Evolutionary conservation across 345 rosid genomes (phyloP), one percentile per base, ranked within the genome.

Genomic region (Aethionema arabicum): DNA sequence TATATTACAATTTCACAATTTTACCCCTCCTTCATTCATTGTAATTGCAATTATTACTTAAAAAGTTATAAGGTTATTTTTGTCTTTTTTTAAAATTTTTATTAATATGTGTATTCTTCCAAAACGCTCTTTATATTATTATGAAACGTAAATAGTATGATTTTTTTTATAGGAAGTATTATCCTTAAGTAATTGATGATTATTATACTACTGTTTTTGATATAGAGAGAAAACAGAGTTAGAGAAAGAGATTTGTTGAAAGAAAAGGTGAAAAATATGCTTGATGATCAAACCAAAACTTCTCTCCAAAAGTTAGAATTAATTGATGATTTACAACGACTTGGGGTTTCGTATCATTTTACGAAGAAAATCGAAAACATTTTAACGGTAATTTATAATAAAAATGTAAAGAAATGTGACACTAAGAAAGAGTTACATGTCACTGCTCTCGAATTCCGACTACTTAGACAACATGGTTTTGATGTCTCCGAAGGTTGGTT

Each of bases 271-370:
- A 67, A 58, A 39, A 58, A 49, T 35, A 42, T 67, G 65, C 30
- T 68, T 6, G 35, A 61, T 36, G 42, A 61, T 61, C 41, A 38
- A 55, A 44, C 52, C 30, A 41, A n/a, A 31, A 52, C 54, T 44
- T 12, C 60, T 44, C 29, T 61, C 7, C 52, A 52, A 4, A 40
- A 37, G 30, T 29, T 60, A 36, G 51, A 61, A 35, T 32, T 69
- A 32, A 61, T 69, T 44, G 73, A 69, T 3, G 61, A 69, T 52
- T 16, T 69, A 52, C 56, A 55, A 0, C 59, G 52, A 61, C 68
- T 69, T 5, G 88, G 88, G 2, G 29, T 83, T 12, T 52, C 71
- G 8, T 79, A 83, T 36, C 86, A 76, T 74, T 85, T 85, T 16
- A 65, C 77, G 33, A 8, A 5, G 1, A 81, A 83, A 68, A 69